Percentiles rank a stretch among this genome's conserved stretches.
Evolutionary conservation across 2,329 filamentous ascomycete species (phyloP).

Genomic region (Fusarium burgessii): DNA sequence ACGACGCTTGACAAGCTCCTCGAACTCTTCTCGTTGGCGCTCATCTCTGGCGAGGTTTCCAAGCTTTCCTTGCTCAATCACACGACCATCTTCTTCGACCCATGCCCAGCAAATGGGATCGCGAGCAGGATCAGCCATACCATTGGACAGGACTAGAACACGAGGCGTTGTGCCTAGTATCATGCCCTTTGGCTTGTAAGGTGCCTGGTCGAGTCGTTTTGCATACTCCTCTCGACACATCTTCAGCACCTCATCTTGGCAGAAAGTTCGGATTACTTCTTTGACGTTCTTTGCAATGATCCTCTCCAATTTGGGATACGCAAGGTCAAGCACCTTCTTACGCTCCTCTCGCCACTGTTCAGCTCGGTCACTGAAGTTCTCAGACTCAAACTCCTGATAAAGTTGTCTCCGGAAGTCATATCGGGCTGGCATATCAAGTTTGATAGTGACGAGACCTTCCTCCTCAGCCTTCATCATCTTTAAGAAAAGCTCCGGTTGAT

Average conservation of each 20-base stretch:
- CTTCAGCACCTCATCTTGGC: conserved; percentile 91
- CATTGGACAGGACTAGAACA: conserved; percentile 88
- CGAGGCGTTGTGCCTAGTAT: conserved; percentile 87
- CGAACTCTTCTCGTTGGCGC: conserved; percentile 75
- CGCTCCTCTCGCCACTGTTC: conserved; percentile 95
- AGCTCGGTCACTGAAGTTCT: conserved; percentile 94
- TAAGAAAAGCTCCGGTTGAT: conserved; percentile 88
- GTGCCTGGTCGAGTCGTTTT: conserved; percentile 92
- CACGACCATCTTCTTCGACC: conserved; percentile 91
- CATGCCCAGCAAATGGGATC: conserved; percentile 93
- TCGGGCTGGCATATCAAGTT: conserved; percentile 80
- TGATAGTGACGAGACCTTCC: conserved; percentile 90
- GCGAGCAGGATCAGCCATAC: conserved; percentile 76
- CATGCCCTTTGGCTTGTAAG: conserved; percentile 95
- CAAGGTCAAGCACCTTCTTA: conserved; percentile 83
- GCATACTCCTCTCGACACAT: conserved; percentile 90
- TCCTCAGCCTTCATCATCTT: conserved; percentile 98
- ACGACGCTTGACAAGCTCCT: conserved; percentile 81
- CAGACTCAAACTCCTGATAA: conserved; percentile 87
- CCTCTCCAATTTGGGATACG: conserved; percentile 83
- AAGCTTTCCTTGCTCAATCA: conserved; percentile 90
- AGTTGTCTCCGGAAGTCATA: conserved; percentile 81
- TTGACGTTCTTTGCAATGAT: conserved; percentile 93
- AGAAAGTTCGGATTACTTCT: conserved; percentile 91
- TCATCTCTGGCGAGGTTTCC: conserved; percentile 80